These are phyloP conservation scores for Waltergamsia citrina DNA, from an alignment of 2,329 filamentous ascomycete genomes.

Conservation along the genomic window DNA sequence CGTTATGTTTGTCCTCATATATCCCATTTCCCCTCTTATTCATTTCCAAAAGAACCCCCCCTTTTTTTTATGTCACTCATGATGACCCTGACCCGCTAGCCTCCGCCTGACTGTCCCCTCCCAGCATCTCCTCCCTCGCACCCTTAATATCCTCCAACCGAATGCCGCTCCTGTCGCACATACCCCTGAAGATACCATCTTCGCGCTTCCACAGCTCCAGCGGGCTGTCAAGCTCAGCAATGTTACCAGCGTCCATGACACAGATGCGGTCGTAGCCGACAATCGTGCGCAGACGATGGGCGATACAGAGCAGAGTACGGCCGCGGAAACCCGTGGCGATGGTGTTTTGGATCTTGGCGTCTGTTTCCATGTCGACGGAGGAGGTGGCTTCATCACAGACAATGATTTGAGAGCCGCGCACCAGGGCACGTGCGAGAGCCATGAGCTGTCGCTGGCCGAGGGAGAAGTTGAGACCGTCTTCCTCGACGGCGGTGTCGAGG, in stretches of 20 bases:
- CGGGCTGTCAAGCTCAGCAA: conserved; percentile 80
- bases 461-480: conserved; percentile 93
- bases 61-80: background rate
- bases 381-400: conserved; percentile 95
- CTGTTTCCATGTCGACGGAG: conserved; percentile 90
- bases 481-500: conserved; percentile 78
- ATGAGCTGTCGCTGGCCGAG: conserved; percentile 92
- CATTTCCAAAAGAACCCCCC: conserved; percentile 7
- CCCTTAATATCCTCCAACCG: conserved; percentile 41
- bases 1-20: too few species aligned
- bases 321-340: conserved; percentile 80
- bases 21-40: too few species aligned
- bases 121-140: conserved; percentile 26
- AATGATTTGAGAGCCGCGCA: conserved; percentile 82
- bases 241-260: conserved; percentile 85
- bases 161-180: conserved; percentile 86
- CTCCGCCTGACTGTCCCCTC: conserved; percentile 1
- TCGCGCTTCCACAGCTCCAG: conserved; percentile 57
- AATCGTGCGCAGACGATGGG: conserved; percentile 85
- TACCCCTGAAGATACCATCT: conserved; percentile 73
- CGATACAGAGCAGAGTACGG: conserved; percentile 85
- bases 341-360: conserved; percentile 86
- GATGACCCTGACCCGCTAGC: background rate
- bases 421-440: conserved; percentile 84
- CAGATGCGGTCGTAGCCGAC: conserved; percentile 92